Base-by-base conservation (phyloP, 163 green algal species). In the Scenedesmus sp. region DNA sequence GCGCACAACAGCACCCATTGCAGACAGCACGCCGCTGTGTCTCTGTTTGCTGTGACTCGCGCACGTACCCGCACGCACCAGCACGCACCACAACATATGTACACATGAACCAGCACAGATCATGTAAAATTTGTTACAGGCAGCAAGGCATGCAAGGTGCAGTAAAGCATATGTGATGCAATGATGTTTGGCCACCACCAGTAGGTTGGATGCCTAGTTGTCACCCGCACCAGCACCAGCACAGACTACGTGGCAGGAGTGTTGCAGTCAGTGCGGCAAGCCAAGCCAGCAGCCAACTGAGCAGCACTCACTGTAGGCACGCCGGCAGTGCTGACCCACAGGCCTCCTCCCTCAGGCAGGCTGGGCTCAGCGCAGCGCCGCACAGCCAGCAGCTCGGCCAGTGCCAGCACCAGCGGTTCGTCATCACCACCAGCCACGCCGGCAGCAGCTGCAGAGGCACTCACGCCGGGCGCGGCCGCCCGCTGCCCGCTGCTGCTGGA, bases 311-410 rank as follows among this genome's bases (percentile, higher is more conserved):
- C 88, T 24, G 40, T 61, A 12, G 89, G 82, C 51, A 72, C 16
- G n/a, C 13, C 18, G 0, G 78, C 59, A 30, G 90, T 89, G 37
- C 87, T 85, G 33, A 97, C 73, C 94, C 95, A 97, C 9, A 96
- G 91, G 2, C 93, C 95, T 81, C 93, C 90, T 0, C 95, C 95
- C 44, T 93, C 85, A 9, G 95, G 94, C 56, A 97, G 90, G 76
- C 92, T 95, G 26, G 94, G 95, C 68, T 96, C 95, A 78, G 76
- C 82, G 81, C 91, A 94, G 18, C 91, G 68, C 72, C 91, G 85
- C 56, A 89, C 93, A 33, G 51, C 56, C 33, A 91, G 65, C 53
- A 93, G 42, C 49, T 91, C 79, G 26, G 26, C 22, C 72, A 92
- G 70, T 1, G 43, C 46, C 70, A 92, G 37, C 15, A 89, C 72